Evolutionary conservation across 129 eudicot genomes (phyloP).

Genomic region (Artemisia argyi): DNA sequence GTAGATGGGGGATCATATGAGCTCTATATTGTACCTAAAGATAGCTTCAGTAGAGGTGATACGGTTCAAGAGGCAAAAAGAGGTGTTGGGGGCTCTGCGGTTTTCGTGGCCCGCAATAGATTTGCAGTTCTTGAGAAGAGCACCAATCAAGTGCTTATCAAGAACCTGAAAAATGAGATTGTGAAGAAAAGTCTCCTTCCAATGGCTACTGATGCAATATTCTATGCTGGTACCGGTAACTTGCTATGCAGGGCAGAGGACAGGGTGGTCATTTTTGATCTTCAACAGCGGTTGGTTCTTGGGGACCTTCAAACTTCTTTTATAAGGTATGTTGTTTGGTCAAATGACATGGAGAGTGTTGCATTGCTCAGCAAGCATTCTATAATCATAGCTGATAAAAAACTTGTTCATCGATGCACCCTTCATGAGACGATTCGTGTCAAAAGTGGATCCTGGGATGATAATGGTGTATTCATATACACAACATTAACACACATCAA

Average conservation of each 20-base stretch:
- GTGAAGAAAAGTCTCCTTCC: conserved; percentile 59
- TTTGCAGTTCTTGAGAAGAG: conserved; percentile 67
- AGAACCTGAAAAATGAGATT: conserved; percentile 58
- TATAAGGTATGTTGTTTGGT: conserved; percentile 62
- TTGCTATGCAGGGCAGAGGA: conserved; percentile 67
- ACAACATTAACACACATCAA: conserved; percentile 71
- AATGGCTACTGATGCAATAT: conserved; percentile 51
- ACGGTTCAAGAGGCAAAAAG: conserved; percentile 70
- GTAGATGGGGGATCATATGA: conserved; percentile 75
- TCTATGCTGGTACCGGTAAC: conserved; percentile 66
- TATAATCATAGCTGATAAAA: conserved; percentile 66
- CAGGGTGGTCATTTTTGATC: conserved; percentile 57
- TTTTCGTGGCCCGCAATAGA: conserved; percentile 58
- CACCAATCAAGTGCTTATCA: conserved; percentile 55
- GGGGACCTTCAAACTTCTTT: conserved; percentile 63
- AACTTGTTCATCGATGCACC: conserved; percentile 67
- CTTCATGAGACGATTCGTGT: conserved; percentile 84
- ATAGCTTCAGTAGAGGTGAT: conserved; percentile 60
- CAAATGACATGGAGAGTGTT: conserved; percentile 60
- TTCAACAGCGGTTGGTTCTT: conserved; percentile 53
- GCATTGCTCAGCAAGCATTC: conserved; percentile 59
- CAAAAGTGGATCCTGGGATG: conserved; percentile 83
- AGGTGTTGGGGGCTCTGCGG: conserved; percentile 72
- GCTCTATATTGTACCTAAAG: conserved; percentile 63
- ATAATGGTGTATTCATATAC: conserved; percentile 73